A percentile compares a stretch with the other conserved stretches of the same genome.
Evolutionary conservation across 2,329 filamentous ascomycete genomes (phyloP).

Genomic region (Grosmannia clavigera): DNA sequence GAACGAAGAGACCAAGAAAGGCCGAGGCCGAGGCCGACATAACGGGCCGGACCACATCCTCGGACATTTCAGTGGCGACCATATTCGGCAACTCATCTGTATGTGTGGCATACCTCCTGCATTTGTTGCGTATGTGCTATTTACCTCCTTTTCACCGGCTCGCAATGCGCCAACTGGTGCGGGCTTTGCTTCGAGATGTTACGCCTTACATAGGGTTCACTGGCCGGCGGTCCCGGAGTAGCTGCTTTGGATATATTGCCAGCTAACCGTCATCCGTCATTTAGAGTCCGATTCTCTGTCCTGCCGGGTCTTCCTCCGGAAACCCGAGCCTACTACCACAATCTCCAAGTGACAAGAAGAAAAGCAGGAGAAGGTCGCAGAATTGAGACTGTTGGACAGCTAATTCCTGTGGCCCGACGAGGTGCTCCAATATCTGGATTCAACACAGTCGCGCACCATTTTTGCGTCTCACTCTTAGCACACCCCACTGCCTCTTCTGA

Average conservation of each 20-base stretch:
- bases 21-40: background rate
- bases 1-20: background rate
- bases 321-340: background rate
- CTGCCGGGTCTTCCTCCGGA: background rate
- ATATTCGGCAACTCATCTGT: background rate
- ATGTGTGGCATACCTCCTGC: background rate
- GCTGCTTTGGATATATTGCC: background rate
- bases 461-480: background rate
- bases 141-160: background rate
- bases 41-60: background rate
- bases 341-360: background rate
- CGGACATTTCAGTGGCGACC: background rate
- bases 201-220: background rate
- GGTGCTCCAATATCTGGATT: background rate
- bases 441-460: background rate
- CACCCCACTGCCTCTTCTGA: background rate
- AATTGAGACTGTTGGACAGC: background rate
- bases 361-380: background rate
- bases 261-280: background rate
- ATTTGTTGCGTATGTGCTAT: background rate
- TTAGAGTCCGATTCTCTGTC: background rate
- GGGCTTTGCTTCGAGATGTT: background rate
- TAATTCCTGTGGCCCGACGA: background rate
- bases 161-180: background rate
- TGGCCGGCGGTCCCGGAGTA: background rate